Conservation (phyloP, 768 basidiomycete species). For the Filobasidium floriforme region DNA sequence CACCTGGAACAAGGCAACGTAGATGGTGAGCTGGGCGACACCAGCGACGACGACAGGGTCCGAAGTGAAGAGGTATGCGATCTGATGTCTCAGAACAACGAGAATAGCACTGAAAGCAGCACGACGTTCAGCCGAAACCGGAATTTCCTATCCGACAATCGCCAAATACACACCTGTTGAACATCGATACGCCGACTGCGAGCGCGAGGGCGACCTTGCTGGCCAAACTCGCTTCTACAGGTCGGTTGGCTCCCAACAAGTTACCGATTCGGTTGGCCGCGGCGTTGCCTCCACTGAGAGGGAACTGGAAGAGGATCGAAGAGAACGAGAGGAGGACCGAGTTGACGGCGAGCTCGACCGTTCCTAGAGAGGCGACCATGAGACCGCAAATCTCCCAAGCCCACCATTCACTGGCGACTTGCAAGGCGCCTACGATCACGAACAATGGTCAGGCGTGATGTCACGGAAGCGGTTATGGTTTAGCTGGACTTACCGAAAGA, state of each 20-base stretch:
- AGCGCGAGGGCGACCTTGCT: constrained; percentile 61
- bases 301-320: constrained; percentile 66
- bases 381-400: constrained; percentile 56
- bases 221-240: constrained; percentile 62
- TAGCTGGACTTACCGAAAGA: not conserved
- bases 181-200: constrained; percentile 57
- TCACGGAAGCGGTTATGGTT: constrained; percentile 52
- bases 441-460: not conserved
- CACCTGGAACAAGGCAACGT: constrained; percentile 54
- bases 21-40: constrained; percentile 64
- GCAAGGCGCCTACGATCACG: constrained; percentile 49
- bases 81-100: constrained; percentile 57
- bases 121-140: too few species aligned
- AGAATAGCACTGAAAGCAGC: constrained; percentile 51
- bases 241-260: constrained; percentile 71
- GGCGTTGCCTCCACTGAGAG: constrained; percentile 73
- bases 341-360: constrained; percentile 75
- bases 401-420: constrained; percentile 84
- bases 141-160: too few species aligned
- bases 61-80: constrained; percentile 68
- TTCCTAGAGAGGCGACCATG: constrained; percentile 55
- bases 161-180: constrained; percentile 52
- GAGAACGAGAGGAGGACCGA: constrained; percentile 57
- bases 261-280: constrained; percentile 82
- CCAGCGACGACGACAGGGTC: constrained; percentile 55